phyloP scores from a whole-genome alignment of 2,329 filamentous ascomycete species.

The Endothia cerciana region DNA sequence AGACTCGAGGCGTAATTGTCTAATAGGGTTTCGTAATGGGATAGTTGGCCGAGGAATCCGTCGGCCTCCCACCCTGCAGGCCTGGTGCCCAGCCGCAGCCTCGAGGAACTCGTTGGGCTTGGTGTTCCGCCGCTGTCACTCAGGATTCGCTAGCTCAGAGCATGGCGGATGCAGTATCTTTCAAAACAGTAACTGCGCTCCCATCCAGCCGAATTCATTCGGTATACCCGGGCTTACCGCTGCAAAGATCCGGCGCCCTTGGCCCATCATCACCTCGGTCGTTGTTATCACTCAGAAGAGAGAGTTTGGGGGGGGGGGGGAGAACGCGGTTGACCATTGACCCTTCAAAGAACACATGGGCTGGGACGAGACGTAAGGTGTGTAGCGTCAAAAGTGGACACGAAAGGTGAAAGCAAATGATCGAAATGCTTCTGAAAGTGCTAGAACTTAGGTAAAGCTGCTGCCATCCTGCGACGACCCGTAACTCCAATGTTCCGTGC shows the following conservation, averaged over 20 bases:
- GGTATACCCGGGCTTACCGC: neutral
- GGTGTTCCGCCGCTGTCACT: neutral
- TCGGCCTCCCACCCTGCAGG: neutral
- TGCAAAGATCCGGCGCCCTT: neutral
- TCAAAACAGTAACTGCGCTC: neutral
- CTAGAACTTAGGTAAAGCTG: constrained; percentile 1
- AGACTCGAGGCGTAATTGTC: neutral
- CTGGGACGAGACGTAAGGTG: neutral
- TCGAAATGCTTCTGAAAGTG: constrained; percentile 9
- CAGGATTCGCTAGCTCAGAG: neutral
- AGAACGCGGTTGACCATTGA: neutral
- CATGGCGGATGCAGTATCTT: neutral
- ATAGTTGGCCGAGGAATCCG: neutral
- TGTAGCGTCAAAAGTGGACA: neutral
- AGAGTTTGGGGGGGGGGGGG: neutral
- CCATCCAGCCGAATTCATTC: neutral
- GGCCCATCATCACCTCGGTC: neutral
- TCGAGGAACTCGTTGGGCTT: neutral
- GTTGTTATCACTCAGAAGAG: neutral
- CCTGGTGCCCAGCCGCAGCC: neutral
- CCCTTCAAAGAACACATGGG: neutral
- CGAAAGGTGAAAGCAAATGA: neutral
- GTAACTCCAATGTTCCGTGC: constrained; percentile 24
- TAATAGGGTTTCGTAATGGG: neutral
- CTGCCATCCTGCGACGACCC: constrained; percentile 14